Percentiles rank a stretch among this genome's conserved stretches.
phyloP scores from a whole-genome alignment of 139 green algal genomes.

The Parachlorella kessleri region DNA sequence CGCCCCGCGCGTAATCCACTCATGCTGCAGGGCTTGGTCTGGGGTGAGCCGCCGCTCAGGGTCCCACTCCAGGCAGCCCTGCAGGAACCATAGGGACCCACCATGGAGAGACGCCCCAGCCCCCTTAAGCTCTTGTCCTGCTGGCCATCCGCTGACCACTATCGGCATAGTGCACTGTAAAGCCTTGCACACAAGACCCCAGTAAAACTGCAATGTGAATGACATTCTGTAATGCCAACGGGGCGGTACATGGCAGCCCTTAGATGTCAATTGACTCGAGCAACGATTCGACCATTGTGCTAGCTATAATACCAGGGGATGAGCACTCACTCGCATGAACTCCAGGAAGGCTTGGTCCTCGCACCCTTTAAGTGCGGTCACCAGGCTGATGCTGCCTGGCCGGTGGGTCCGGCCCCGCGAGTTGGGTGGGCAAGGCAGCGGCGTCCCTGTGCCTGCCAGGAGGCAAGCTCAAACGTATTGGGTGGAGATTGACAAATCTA shows the following conservation, averaged over 20 bases:
- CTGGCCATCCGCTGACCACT: neutral
- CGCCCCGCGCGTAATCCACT: slow-evolving; percentile 43
- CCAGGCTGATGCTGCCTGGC: slow-evolving; percentile 1
- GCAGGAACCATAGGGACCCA: slow-evolving; percentile 41
- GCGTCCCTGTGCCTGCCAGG: neutral
- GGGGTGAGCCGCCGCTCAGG: slow-evolving; percentile 61
- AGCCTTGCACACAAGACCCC: slow-evolving; percentile 45
- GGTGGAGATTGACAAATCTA: too few relatives aligned
- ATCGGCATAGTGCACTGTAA: too few relatives aligned
- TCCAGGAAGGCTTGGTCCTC: slow-evolving; percentile 12
- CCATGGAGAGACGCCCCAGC: neutral
- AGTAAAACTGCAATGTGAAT: slow-evolving; percentile 60
- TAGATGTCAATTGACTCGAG: slow-evolving; percentile 40
- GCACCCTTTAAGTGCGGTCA: slow-evolving; percentile 10
- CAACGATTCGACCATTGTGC: neutral
- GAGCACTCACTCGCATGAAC: slow-evolving; percentile 12
- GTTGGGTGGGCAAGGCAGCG: slow-evolving; percentile 3
- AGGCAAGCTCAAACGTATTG: neutral
- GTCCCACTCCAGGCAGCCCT: slow-evolving; percentile 69
- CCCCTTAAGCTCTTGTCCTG: neutral
- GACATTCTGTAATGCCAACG: slow-evolving; percentile 26
- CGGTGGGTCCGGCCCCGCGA: slow-evolving; percentile 14
- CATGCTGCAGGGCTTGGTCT: slow-evolving; percentile 79
- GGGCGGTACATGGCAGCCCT: neutral
- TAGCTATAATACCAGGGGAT: neutral